Evolutionary conservation across 2,329 filamentous ascomycete species (phyloP).

Genomic region (Reticulascus tulasneorum): DNA sequence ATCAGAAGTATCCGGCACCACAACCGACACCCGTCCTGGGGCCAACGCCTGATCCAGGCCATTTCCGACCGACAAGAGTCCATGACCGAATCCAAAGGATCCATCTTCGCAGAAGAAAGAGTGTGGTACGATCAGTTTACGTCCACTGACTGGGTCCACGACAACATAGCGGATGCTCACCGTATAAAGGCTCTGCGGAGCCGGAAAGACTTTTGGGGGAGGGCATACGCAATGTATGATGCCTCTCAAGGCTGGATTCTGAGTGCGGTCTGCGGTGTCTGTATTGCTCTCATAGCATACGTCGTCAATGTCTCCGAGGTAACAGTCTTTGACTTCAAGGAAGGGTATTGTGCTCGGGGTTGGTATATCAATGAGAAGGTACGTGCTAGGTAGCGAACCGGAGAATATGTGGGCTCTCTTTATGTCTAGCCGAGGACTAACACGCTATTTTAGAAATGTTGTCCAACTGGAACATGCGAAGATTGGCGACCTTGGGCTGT

Average conservation of each 20-base stretch:
- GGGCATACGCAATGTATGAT: slow-evolving; percentile 72
- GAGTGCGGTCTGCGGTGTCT: slow-evolving; percentile 81
- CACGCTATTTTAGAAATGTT: slow-evolving; percentile 39
- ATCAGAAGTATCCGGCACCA: slow-evolving; percentile 43
- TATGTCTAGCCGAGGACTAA: slow-evolving; percentile 17
- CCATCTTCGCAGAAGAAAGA: slow-evolving; percentile 73
- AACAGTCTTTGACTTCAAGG: slow-evolving; percentile 83
- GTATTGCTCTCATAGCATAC: slow-evolving; percentile 84
- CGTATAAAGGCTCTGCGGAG: slow-evolving; percentile 78
- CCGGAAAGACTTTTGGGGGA: slow-evolving; percentile 81
- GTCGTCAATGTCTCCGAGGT: slow-evolving; percentile 83
- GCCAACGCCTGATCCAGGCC: slow-evolving; percentile 58
- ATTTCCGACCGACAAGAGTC: slow-evolving; percentile 55
- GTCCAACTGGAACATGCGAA: slow-evolving; percentile 50
- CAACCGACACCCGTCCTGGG: slow-evolving; percentile 55
- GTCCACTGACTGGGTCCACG: slow-evolving; percentile 96
- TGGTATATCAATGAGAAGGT: slow-evolving; percentile 75
- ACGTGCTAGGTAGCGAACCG: slow-evolving; percentile 14
- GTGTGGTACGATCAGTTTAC: slow-evolving; percentile 99
- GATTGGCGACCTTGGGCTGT: slow-evolving; percentile 56
- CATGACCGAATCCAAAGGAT: slow-evolving; percentile 61
- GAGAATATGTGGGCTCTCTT: neutral
- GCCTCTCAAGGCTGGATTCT: slow-evolving; percentile 91
- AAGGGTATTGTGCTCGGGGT: slow-evolving; percentile 70
- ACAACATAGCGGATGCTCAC: slow-evolving; percentile 91